phyloP scores from a whole-genome alignment of 768 basidiomycete species.

The Boletellus sp. region DNA sequence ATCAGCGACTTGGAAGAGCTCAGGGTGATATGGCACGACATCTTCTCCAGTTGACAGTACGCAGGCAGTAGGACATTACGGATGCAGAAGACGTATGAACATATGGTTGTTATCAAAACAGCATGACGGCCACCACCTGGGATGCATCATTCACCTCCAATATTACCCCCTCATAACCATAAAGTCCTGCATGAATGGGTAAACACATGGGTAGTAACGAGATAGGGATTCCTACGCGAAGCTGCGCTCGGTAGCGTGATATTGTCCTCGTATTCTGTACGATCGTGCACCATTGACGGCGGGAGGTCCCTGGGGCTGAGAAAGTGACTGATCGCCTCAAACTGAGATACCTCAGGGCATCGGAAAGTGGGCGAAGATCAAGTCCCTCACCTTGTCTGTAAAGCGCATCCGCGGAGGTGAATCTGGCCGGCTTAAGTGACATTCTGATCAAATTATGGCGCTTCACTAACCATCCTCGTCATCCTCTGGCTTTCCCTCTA shows the following conservation, averaged over 20 bases:
- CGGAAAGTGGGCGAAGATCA: neutral
- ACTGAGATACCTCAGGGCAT: slow-evolving; percentile 39
- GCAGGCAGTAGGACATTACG: neutral
- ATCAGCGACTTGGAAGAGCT: slow-evolving; percentile 63
- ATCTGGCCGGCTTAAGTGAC: slow-evolving; percentile 39
- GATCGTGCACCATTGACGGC: slow-evolving; percentile 77
- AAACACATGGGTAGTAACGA: neutral
- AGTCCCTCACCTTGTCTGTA: slow-evolving; percentile 54
- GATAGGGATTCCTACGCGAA: slow-evolving; percentile 50
- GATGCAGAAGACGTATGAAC: neutral
- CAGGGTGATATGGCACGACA: slow-evolving; percentile 67
- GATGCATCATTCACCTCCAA: slow-evolving; percentile 76
- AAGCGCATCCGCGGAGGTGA: slow-evolving; percentile 72
- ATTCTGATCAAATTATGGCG: neutral
- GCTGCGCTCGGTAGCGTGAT: slow-evolving; percentile 64
- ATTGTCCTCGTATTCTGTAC: slow-evolving; percentile 71
- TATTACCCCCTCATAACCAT: slow-evolving; percentile 80
- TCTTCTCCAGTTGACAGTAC: slow-evolving; percentile 46
- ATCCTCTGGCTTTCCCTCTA: slow-evolving; percentile 75
- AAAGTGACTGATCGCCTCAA: slow-evolving; percentile 76
- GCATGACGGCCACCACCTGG: slow-evolving; percentile 68
- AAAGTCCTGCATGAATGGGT: slow-evolving; percentile 30
- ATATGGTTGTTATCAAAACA: slow-evolving; percentile 46
- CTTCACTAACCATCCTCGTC: slow-evolving; percentile 67
- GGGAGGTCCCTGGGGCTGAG: slow-evolving; percentile 70